Conservation (phyloP, 164 flowering plant species). For the Cinnamomum chago region DNA sequence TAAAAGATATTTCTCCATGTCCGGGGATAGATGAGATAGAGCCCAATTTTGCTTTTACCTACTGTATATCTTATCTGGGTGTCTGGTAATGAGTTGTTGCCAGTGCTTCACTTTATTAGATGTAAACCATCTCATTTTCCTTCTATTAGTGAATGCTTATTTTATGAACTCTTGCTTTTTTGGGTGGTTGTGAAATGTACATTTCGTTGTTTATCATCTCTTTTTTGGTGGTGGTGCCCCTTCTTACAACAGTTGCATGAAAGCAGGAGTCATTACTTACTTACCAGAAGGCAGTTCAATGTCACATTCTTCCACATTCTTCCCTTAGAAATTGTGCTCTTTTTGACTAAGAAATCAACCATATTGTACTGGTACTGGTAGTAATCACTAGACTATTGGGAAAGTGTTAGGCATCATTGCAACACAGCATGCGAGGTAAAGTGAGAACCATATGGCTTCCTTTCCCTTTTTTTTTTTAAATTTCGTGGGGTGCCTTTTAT, state of each 20-base stretch:
- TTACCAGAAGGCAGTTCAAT: neutral
- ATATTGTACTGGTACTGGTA: neutral
- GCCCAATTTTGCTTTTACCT: neutral
- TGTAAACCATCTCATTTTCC: neutral
- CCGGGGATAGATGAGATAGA: neutral
- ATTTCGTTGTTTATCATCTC: neutral
- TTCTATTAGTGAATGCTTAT: too few species aligned
- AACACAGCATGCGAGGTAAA: neutral
- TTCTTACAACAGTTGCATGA: neutral
- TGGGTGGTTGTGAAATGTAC: neutral
- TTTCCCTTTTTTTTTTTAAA: neutral
- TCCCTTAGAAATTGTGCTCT: neutral
- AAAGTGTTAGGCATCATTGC: neutral
- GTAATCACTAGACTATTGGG: too few species aligned
- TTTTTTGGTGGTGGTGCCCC: neutral
- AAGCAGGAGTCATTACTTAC: neutral
- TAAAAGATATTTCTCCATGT: neutral
- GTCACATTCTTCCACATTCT: neutral
- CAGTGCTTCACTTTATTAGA: neutral
- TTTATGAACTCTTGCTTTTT: neutral
- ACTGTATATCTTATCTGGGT: neutral
- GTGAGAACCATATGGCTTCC: neutral
- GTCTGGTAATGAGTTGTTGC: neutral
- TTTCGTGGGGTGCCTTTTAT: neutral
- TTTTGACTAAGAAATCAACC: neutral